A percentile compares a stretch with the other conserved stretches of the same genome.
Conservation (phyloP, 306 rosid species). For the Acacia confusa region DNA sequence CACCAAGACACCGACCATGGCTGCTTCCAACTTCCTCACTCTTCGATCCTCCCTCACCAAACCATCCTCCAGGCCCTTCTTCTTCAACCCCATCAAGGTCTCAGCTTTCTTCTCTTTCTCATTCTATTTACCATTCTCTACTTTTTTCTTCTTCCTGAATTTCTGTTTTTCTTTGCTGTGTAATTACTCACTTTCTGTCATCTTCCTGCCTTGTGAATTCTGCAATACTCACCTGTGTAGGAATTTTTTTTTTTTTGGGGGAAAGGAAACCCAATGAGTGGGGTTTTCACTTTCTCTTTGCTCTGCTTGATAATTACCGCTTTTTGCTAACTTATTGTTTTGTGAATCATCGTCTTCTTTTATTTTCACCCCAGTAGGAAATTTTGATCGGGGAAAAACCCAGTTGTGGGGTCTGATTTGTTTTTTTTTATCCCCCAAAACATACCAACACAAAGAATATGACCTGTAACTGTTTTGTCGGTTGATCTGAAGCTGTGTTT, state of each 20-base stretch:
- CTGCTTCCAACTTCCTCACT: conserved; percentile 31
- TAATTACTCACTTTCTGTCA: background rate
- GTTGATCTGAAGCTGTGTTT: background rate
- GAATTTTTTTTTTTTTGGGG: conserved; percentile 4
- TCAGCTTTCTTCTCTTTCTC: background rate
- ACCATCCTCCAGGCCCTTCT: conserved; percentile 30
- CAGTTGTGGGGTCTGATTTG: background rate
- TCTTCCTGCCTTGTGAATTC: background rate
- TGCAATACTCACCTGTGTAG: background rate
- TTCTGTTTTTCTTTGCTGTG: background rate
- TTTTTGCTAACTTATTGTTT: background rate
- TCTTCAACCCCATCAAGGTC: conserved; percentile 47
- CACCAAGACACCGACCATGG: conserved; percentile 20
- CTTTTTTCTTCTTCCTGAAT: background rate
- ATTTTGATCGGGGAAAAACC: conserved; percentile 3
- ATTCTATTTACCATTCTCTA: background rate
- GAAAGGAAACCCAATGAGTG: background rate
- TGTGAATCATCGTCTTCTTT: background rate
- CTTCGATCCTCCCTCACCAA: conserved; percentile 42
- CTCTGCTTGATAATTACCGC: background rate
- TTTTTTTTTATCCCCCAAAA: no score
- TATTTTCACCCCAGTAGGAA: background rate
- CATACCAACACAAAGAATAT: no score
- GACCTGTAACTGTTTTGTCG: background rate
- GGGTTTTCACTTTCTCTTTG: background rate